Evolutionary conservation across 176 grass and related monocot genomes (phyloP), one percentile per base, ranked within the genome.

Genomic region (Oryza glaberrima): DNA sequence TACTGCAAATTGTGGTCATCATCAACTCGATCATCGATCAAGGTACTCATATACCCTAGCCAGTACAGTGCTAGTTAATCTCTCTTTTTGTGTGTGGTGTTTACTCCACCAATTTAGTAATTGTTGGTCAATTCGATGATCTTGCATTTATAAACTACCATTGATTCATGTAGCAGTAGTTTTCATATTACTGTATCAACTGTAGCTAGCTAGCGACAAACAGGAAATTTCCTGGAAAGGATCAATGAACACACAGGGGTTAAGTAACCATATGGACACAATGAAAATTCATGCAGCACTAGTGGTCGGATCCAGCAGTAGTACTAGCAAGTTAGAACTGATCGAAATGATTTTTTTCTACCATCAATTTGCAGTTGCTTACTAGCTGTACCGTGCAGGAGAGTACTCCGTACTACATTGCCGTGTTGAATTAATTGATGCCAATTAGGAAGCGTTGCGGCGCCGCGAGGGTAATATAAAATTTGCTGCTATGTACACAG

Each of bases 171-270:
- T 60, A 78, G 36, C 5, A 38, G 76, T 43, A 41, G 56, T 26
- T 56, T 67, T 75, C 44, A 6, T 56, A 4, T 56, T 7, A 22
- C 43, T 34, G 52, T 61, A 35, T 8, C 28, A 2, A 16, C 25
- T 15, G 45, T 28, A 16, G 4, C 54, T 34, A 32, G 30, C 65
- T 34, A 30, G 30, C 30, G 56, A 11, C 51, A 63, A 63, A 63
- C 47, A 12, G 5, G 69, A 6, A 73, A 44, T 20, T 82, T 73
- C 81, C 69, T 13, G 22, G 80, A 82, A 82, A 58, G 54, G 19
- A 58, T 58, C 54, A n/a, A n/a, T 11, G 19, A 19, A 58, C 17
- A 9, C 5, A n/a, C 3, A 14, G 6, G 17, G 7, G 19, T 23
- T 25, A 4, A 4, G 54, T 60, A n/a, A 19, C 16, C 52, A 38